A percentile compares a stretch with the other conserved stretches of the same genome.
These are phyloP conservation scores for Cicer chorassanicum DNA, from an alignment of 306 rosid species.

Conservation along the genomic window DNA sequence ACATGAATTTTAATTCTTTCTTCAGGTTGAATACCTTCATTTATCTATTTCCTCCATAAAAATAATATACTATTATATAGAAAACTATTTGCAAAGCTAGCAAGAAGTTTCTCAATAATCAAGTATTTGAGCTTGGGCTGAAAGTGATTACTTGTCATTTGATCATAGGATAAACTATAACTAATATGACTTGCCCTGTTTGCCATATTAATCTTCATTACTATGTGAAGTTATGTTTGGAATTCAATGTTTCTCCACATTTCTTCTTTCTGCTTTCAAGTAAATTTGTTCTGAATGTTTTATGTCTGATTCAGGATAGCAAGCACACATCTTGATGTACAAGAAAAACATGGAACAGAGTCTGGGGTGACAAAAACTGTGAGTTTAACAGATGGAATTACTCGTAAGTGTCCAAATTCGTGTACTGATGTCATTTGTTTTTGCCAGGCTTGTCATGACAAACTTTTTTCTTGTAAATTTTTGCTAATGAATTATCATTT, in stretches of 20 bases:
- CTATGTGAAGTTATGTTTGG: slow-evolving; percentile 11
- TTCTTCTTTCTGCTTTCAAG: slow-evolving; percentile 26
- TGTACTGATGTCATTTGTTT: slow-evolving; percentile 37
- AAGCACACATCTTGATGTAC: slow-evolving; percentile 52
- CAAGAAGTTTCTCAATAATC: slow-evolving; percentile 13
- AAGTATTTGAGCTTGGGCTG: slow-evolving; percentile 29
- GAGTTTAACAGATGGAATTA: slow-evolving; percentile 47
- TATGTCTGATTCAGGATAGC: slow-evolving; percentile 60
- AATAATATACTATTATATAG: neutral
- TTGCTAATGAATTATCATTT: slow-evolving; percentile 29
- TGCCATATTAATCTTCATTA: slow-evolving; percentile 22
- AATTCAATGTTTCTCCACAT: slow-evolving; percentile 23
- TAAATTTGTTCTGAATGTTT: slow-evolving; percentile 35
- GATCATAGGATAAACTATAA: slow-evolving; percentile 11
- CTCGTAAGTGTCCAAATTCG: slow-evolving; percentile 53
- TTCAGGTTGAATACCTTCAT: neutral
- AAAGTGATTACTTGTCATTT: slow-evolving; percentile 30
- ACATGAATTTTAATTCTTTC: slow-evolving; percentile 26
- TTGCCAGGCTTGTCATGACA: slow-evolving; percentile 21
- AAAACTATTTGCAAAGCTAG: slow-evolving; percentile 24
- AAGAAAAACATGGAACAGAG: slow-evolving; percentile 56
- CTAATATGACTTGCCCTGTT: slow-evolving; percentile 11
- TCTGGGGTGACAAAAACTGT: slow-evolving; percentile 56
- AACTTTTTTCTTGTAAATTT: slow-evolving; percentile 32
- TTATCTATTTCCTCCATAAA: neutral